A percentile compares a stretch with the other conserved stretches of the same genome.
Conservation (phyloP, 202 grass and related monocot genomes). For the Schoenoplectus triqueter region DNA sequence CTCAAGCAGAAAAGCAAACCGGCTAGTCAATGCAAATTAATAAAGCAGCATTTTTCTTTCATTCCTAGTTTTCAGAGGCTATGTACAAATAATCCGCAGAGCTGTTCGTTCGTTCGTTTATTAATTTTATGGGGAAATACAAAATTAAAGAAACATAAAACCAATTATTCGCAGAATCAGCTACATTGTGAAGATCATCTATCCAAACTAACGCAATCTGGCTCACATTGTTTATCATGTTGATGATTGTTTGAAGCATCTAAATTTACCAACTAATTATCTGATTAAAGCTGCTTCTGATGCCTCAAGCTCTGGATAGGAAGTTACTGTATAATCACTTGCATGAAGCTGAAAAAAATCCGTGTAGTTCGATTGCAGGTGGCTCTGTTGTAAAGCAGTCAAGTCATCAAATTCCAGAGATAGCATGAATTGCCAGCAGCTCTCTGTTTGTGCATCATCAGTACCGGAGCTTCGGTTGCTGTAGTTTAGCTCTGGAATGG, state of each 20-base stretch:
- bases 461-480: not conserved
- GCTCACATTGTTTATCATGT: not conserved
- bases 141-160: too few relatives aligned
- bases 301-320: not conserved
- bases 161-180: not conserved
- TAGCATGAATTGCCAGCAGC: not conserved
- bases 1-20: too few relatives aligned
- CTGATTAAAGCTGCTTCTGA: not conserved
- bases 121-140: not conserved
- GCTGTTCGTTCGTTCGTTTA: not conserved
- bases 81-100: not conserved
- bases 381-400: not conserved
- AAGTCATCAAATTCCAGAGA: not conserved
- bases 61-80: not conserved
- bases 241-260: not conserved
- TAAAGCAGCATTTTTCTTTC: not conserved
- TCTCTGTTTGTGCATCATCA: not conserved
- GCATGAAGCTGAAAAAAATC: too few relatives aligned
- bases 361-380: not conserved
- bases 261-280: not conserved
- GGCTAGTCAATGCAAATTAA: too few relatives aligned
- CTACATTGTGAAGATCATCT: slow-evolving; percentile 1
- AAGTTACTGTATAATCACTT: not conserved
- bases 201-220: not conserved
- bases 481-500: not conserved